Conservation (phyloP, 768 basidiomycete genomes). For the Panaeolus cyanescens region DNA sequence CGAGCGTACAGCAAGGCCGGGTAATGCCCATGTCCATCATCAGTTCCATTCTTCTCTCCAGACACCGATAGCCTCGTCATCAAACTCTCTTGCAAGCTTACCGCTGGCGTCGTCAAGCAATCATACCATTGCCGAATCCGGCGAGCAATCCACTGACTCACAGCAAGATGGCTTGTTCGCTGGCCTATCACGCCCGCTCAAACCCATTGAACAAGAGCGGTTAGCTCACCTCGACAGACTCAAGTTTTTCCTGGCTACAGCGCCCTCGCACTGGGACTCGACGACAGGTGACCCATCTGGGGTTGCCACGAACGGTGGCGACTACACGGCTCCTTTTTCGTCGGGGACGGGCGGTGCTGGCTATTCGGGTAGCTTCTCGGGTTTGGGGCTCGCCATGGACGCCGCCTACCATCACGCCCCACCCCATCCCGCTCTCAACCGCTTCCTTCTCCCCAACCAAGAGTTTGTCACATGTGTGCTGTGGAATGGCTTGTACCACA, state of each 20-base stretch:
- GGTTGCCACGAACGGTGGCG: neutral
- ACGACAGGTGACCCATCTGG: conserved; percentile 19
- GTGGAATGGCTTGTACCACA: conserved; percentile 90
- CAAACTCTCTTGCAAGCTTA: conserved; percentile 8
- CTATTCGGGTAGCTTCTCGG: conserved; percentile 15
- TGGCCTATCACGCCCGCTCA: conserved; percentile 60
- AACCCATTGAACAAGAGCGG: conserved; percentile 64
- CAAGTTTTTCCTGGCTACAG: conserved; percentile 88
- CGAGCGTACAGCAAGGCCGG: conserved; percentile 50
- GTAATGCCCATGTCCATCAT: conserved; percentile 46
- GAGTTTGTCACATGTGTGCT: conserved; percentile 91
- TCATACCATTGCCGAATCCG: conserved; percentile 4
- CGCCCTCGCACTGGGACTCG: conserved; percentile 72
- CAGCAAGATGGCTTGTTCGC: conserved; percentile 27
- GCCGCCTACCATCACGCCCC: conserved; percentile 44
- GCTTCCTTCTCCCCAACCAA: conserved; percentile 85
- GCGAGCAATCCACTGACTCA: conserved; percentile 9
- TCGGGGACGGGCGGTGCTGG: conserved; percentile 11
- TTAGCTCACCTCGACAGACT: conserved; percentile 79
- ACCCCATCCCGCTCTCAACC: conserved; percentile 79
- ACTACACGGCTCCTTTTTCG: neutral
- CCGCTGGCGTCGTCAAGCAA: conserved; percentile 11
- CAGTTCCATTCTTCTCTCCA: conserved; percentile 37
- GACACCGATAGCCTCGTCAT: conserved; percentile 9
- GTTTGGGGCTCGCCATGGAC: conserved; percentile 17